A percentile compares a stretch with the other conserved stretches of the same genome.
Evolutionary conservation across 108 stramenopile genomes (phyloP).

Genomic region (Parmales sp.): DNA sequence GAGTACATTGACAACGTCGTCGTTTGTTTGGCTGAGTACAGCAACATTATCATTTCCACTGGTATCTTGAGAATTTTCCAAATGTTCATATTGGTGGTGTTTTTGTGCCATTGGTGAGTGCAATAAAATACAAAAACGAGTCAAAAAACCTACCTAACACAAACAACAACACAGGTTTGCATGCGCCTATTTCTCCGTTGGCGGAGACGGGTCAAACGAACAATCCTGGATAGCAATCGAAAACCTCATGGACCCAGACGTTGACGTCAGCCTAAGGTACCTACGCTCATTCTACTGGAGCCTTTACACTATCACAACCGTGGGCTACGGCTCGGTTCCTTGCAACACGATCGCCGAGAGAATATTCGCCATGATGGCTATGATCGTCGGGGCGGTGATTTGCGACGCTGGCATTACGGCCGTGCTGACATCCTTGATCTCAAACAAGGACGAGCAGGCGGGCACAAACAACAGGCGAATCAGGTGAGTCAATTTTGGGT

Average conservation of each 20-base stretch:
- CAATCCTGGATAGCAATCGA: conserved; percentile 25
- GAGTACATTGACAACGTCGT: conserved; percentile 28
- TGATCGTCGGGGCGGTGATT: conserved; percentile 47
- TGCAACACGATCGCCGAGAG: conserved; percentile 35
- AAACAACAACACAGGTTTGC: too few relatives aligned
- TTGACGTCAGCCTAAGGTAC: conserved; percentile 19
- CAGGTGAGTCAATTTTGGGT: too few relatives aligned
- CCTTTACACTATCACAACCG: conserved; percentile 39
- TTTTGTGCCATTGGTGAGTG: conserved; percentile 40
- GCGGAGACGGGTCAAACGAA: conserved; percentile 5
- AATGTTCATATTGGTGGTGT: conserved; percentile 30
- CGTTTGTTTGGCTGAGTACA: conserved; percentile 21
- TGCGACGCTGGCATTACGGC: conserved; percentile 54
- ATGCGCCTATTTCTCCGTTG: conserved; percentile 34
- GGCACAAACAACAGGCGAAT: conserved; percentile 34
- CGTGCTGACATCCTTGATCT: conserved; percentile 36
- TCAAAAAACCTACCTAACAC: too few relatives aligned
- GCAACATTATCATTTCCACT: conserved; percentile 26
- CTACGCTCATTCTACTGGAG: conserved; percentile 39
- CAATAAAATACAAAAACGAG: too few relatives aligned
- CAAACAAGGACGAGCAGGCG: conserved; percentile 39
- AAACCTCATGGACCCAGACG: conserved; percentile 7
- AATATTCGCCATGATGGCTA: conserved; percentile 39
- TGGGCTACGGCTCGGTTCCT: conserved; percentile 43
- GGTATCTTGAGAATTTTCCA: conserved; percentile 28